These are phyloP conservation scores for Coemansia pectinata DNA, from an alignment of 192 early-diverging fungal genomes.

Conservation along the genomic window DNA sequence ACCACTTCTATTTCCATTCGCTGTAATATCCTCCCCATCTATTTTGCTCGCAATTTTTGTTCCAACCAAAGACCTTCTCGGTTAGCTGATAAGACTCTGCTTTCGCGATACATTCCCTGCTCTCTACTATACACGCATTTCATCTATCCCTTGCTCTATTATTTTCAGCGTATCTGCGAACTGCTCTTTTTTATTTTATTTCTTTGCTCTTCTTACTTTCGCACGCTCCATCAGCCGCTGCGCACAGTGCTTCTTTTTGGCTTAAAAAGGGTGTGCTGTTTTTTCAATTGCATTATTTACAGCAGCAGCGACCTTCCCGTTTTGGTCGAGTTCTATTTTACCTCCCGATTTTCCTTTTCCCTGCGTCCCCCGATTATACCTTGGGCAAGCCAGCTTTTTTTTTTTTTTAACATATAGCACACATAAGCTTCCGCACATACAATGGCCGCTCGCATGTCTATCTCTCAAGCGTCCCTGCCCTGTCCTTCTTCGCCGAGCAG, in stretches of 20 bases:
- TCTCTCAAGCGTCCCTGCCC: constrained; percentile 21
- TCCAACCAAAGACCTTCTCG: constrained; percentile 2
- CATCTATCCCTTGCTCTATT: not conserved
- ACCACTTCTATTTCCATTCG: not conserved
- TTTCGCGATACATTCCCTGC: not conserved
- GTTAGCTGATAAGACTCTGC: no score
- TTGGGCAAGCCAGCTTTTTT: not conserved
- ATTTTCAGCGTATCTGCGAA: not conserved
- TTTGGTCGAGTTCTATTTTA: not conserved
- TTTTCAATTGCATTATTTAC: constrained; percentile 1
- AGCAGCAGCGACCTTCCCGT: not conserved
- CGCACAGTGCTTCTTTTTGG: constrained; percentile 15
- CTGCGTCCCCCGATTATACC: constrained; percentile 1
- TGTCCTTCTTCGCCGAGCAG: constrained; percentile 12
- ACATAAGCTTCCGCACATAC: constrained; percentile 13
- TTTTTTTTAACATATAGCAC: not conserved
- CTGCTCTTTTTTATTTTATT: constrained; percentile 9
- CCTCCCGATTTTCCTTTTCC: not conserved
- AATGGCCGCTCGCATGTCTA: constrained; percentile 30
- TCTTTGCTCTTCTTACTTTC: constrained; percentile 10
- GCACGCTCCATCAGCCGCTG: constrained; percentile 13
- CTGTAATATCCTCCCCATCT: not conserved
- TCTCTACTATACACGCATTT: not conserved
- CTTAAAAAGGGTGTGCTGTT: not conserved
- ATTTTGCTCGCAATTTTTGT: constrained; percentile 1